phyloP scores from a whole-genome alignment of 2,329 filamentous ascomycete genomes.

The Colletotrichum sublineola region DNA sequence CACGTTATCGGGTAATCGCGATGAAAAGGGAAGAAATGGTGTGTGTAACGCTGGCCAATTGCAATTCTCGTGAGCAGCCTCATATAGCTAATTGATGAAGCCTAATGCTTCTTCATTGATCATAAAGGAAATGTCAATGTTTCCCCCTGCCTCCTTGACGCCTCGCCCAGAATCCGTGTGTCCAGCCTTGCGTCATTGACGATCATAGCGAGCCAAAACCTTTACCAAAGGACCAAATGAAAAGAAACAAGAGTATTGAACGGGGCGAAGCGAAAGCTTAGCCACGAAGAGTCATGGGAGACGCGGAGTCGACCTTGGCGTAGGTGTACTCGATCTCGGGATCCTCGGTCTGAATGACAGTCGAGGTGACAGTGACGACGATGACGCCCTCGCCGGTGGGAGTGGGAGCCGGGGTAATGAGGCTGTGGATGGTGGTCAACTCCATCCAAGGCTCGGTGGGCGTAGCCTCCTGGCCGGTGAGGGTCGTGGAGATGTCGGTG shows the following conservation, averaged over 20 bases:
- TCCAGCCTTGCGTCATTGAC: neutral
- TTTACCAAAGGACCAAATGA: neutral
- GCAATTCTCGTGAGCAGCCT: constrained; percentile 2
- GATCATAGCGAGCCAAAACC: neutral
- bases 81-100: neutral
- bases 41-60: neutral
- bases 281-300: neutral
- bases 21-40: neutral
- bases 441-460: neutral
- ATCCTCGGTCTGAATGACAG: neutral
- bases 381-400: neutral
- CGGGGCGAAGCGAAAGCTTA: neutral
- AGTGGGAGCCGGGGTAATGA: neutral
- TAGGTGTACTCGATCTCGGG: neutral
- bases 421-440: neutral
- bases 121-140: neutral
- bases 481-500: neutral
- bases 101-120: neutral
- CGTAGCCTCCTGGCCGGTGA: neutral
- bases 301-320: neutral
- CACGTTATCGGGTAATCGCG: neutral
- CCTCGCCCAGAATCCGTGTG: neutral
- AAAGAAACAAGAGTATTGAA: neutral
- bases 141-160: neutral
- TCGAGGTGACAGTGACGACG: neutral